Percentiles rank a stretch among this genome's conserved stretches.
phyloP scores from a whole-genome alignment of 257 asterid species.

The Fraxinus pennsylvanica region DNA sequence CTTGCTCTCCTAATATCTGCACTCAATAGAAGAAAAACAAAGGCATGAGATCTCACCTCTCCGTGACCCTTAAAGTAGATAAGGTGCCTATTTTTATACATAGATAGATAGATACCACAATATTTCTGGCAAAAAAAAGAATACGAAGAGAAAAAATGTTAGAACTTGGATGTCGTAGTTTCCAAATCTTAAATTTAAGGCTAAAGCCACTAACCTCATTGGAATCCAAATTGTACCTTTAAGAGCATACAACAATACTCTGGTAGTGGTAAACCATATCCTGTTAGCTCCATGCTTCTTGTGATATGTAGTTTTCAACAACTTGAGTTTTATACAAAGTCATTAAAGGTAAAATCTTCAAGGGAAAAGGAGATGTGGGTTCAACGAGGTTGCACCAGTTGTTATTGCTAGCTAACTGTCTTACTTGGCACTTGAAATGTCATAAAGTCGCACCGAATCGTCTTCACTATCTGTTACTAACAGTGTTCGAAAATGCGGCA shows the following conservation, averaged over 20 bases:
- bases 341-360: background rate
- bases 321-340: slow-evolving; percentile 45
- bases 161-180: slow-evolving; percentile 25
- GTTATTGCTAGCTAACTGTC: slow-evolving; percentile 17
- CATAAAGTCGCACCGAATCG: slow-evolving; percentile 83
- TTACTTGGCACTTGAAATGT: slow-evolving; percentile 59
- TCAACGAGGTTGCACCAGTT: background rate
- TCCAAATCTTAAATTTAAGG: slow-evolving; percentile 13
- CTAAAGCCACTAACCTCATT: slow-evolving; percentile 49
- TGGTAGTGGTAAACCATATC: slow-evolving; percentile 92
- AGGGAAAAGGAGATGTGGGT: background rate
- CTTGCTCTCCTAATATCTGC: background rate
- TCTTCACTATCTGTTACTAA: slow-evolving; percentile 83
- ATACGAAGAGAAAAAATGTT: slow-evolving; percentile 19
- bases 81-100: slow-evolving; percentile 91
- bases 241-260: slow-evolving; percentile 78
- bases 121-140: slow-evolving; percentile 52
- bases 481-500: too few species aligned
- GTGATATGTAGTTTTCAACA: slow-evolving; percentile 84
- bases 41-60: slow-evolving; percentile 47
- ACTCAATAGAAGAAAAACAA: background rate
- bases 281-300: slow-evolving; percentile 87
- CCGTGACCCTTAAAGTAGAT: slow-evolving; percentile 94
- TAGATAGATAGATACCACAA: slow-evolving; percentile 68
- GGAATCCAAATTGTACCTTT: slow-evolving; percentile 57